Evolutionary conservation across 2,329 filamentous ascomycete species (phyloP).

Genomic region (Calonectria ilicicola): DNA sequence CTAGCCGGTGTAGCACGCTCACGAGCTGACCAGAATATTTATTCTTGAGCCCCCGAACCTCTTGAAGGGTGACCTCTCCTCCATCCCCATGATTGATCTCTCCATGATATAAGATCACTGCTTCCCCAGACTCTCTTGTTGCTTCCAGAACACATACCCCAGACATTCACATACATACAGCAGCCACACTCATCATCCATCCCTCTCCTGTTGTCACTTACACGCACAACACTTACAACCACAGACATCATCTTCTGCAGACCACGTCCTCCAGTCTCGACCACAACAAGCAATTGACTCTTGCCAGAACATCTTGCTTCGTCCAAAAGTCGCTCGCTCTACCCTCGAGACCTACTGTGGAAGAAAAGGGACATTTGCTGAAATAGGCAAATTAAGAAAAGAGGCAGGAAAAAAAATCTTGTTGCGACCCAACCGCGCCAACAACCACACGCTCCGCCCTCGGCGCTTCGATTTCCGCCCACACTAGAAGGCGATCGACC

Average conservation of each 20-base stretch:
- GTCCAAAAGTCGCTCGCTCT: slow-evolving; percentile 21
- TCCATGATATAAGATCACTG: slow-evolving; percentile 24
- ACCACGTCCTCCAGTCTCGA: slow-evolving; percentile 10
- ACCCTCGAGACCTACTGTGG: slow-evolving; percentile 21
- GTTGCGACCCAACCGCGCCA: slow-evolving; percentile 9
- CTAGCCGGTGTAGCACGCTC: slow-evolving; percentile 31
- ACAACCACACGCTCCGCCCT: slow-evolving; percentile 16
- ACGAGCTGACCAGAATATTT: slow-evolving; percentile 37
- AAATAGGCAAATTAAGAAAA: not conserved
- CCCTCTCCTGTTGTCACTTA: not conserved
- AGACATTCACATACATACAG: slow-evolving; percentile 3
- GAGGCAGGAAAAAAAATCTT: slow-evolving; percentile 26
- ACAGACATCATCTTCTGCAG: not conserved
- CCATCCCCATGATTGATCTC: slow-evolving; percentile 34
- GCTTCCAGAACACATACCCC: slow-evolving; percentile 23
- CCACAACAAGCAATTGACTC: slow-evolving; percentile 11
- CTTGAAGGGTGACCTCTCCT: slow-evolving; percentile 27
- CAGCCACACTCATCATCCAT: not conserved
- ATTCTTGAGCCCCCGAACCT: slow-evolving; percentile 39
- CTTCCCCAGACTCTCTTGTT: slow-evolving; percentile 21
- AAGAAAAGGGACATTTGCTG: slow-evolving; percentile 1
- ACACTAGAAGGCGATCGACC: slow-evolving; percentile 28
- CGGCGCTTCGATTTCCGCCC: slow-evolving; percentile 24
- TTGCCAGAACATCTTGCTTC: not conserved
- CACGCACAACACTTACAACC: slow-evolving; percentile 15